Evolutionary conservation across 116 monocot genomes (phyloP), one percentile per base, ranked within the genome.

Genomic region (Phalaenopsis hybrid): DNA sequence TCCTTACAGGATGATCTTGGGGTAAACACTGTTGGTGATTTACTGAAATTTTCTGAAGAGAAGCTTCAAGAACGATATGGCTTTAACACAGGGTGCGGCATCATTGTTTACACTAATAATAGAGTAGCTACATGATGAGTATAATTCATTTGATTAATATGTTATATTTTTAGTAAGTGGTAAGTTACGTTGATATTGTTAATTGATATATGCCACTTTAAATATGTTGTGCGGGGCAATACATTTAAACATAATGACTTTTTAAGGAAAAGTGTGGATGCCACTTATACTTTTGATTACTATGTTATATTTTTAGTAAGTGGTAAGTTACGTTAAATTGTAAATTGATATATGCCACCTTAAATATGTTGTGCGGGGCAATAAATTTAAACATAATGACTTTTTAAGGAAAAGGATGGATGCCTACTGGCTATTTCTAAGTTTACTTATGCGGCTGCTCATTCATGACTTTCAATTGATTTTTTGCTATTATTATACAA

Each of bases 1-100:
- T 93, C 99, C 50, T 81, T 99, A 76, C 93, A 93, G 81, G 84
- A 63, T 83, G 93, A 93, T 46, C 99, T 95, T 94, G 93, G 93
- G 77, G 87, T 95, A 16, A 87, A 87, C 25, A 86, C 88, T 82
- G 88, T 95, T 78, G 95, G 99, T n/a, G 93, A 99, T 87, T 82
- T 99, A 25, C 86, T 95, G 78, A 81, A 87, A 17, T 95, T 89
- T 81, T 80, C 93, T 50, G 83, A 88, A 83, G 89, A 90, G 57
- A 99, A 91, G 81, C 83, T 99, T 75, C 93, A 95, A 84, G 89
- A 95, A 78, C 81, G 58, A 72, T 95, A 95, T 87, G 95, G 95
- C 57, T 68, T 86, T n/a, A 99, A 99, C 81, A 99, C 95, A 34
- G 99, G 99, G 99, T 99, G 77, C 44, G 82, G 41, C 78, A 51